Evolutionary conservation across 345 rosid species (phyloP).

Genomic region (Salix koriyanagi): DNA sequence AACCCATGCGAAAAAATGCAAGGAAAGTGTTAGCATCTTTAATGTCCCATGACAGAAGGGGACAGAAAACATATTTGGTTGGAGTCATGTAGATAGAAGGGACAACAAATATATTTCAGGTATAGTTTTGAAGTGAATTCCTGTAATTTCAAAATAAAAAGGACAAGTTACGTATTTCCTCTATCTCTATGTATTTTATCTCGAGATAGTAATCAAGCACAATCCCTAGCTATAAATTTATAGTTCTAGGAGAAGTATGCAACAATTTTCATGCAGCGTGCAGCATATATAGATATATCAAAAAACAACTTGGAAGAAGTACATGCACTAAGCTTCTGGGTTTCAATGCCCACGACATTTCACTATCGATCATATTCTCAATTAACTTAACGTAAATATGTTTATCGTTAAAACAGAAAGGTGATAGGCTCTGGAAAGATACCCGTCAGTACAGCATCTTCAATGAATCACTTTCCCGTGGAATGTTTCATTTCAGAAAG

Average conservation of each 20-base stretch:
- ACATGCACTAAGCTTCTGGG: background rate
- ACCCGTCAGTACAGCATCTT: background rate
- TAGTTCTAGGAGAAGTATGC: slow-evolving; percentile 10
- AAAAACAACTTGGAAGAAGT: background rate
- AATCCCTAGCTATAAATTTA: slow-evolving; percentile 13
- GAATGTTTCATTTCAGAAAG: slow-evolving; percentile 27
- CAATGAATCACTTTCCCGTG: background rate
- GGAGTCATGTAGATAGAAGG: too few species aligned
- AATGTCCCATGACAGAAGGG: too few species aligned
- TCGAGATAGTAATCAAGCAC: too few species aligned
- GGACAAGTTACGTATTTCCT: too few species aligned
- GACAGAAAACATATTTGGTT: too few species aligned
- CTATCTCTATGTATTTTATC: too few species aligned
- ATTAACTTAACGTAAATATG: slow-evolving; percentile 8
- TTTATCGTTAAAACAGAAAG: background rate
- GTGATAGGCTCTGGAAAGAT: slow-evolving; percentile 2
- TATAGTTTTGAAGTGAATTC: too few species aligned
- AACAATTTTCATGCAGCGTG: slow-evolving; percentile 10
- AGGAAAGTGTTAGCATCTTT: background rate
- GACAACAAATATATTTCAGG: too few species aligned
- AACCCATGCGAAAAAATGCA: background rate
- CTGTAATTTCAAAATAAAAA: too few species aligned
- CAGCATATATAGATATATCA: background rate
- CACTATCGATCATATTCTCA: slow-evolving; percentile 3
- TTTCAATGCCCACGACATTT: background rate